Evolutionary conservation across 345 rosid species (phyloP), one percentile per base, ranked within the genome.

Genomic region (Aquilaria yunnanensis): DNA sequence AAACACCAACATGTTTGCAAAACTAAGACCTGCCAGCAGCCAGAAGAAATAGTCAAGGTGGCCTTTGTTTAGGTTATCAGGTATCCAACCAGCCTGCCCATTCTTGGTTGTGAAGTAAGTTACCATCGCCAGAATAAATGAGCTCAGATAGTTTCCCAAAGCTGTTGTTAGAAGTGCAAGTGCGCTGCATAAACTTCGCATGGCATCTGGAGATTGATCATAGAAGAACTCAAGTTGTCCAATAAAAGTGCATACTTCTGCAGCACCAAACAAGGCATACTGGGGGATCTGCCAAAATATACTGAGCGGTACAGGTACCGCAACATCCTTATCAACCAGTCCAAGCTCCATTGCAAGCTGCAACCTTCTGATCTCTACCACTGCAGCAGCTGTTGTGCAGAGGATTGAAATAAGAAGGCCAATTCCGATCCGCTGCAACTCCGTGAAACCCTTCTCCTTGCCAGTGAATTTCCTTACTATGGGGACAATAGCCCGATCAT

Each of bases 161-260:
- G 97, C 75, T 6, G 68, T 81, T 0, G 96, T 84, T 53, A 90
- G 56, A 37, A 90, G 92, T 4, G 90, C 65, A 5, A 85, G 66
- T 0, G 96, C 92, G 31, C 87, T 82, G 73, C 96, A 87, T 72
- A 90, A 72, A 46, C 96, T 90, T 29, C 96, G 61, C 97, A 90
- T 88, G 1, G 97, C 83, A 73, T 90, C 96, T 1, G 97, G 96
- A 49, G 97, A 90, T 41, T 90, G 92, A 37, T 90, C 90, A n/a
- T 90, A 90, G 74, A 90, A 90, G 66, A 90, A 90, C 75, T 90
- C 89, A 0, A 87, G 79, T 79, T 85, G 97, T 0, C 97, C 96
- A 6, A 90, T 77, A 71, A 77, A 81, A 2, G 81, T 83, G 43
- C 78, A 90, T 7, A 90, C 90, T 71, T 85, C 97, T 0, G 90